Conservation (phyloP, 768 basidiomycete species). For the Bullera alba region DNA sequence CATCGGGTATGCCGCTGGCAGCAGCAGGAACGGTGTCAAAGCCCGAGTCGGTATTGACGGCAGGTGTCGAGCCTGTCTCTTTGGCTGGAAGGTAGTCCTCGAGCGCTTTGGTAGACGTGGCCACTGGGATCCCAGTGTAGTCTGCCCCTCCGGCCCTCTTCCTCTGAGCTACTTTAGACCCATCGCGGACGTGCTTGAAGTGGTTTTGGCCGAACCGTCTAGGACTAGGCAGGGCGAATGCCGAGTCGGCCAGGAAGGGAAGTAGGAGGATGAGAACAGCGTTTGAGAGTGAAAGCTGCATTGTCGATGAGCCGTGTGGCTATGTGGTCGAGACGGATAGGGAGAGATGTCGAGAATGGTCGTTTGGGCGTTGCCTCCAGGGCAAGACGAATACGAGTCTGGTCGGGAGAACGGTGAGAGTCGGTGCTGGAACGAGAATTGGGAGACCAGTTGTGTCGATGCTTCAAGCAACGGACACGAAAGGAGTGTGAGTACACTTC, state of each 20-base stretch:
- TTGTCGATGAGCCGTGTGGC: background rate
- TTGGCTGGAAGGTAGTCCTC: background rate
- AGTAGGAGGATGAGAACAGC: background rate
- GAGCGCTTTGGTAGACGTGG: constrained; percentile 9
- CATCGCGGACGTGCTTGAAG: too few relatives aligned
- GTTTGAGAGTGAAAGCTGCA: background rate
- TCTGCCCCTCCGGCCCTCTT: background rate
- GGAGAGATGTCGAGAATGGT: too few relatives aligned
- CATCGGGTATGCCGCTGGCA: constrained; percentile 7
- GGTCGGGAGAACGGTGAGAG: too few relatives aligned
- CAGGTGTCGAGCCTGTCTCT: background rate
- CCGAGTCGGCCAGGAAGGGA: background rate
- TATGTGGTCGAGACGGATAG: background rate
- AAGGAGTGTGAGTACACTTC: too few relatives aligned
- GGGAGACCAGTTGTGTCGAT: too few relatives aligned
- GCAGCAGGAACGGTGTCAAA: background rate
- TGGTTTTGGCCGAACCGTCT: background rate
- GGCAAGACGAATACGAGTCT: too few relatives aligned
- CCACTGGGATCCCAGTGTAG: constrained; percentile 20
- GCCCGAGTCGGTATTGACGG: background rate
- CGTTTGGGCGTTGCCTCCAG: background rate
- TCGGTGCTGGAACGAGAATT: too few relatives aligned
- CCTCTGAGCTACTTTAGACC: background rate
- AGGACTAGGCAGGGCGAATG: background rate
- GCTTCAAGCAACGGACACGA: too few relatives aligned